Conservation (phyloP, 495 filamentous ascomycete species). For the Penicillium daleae region DNA sequence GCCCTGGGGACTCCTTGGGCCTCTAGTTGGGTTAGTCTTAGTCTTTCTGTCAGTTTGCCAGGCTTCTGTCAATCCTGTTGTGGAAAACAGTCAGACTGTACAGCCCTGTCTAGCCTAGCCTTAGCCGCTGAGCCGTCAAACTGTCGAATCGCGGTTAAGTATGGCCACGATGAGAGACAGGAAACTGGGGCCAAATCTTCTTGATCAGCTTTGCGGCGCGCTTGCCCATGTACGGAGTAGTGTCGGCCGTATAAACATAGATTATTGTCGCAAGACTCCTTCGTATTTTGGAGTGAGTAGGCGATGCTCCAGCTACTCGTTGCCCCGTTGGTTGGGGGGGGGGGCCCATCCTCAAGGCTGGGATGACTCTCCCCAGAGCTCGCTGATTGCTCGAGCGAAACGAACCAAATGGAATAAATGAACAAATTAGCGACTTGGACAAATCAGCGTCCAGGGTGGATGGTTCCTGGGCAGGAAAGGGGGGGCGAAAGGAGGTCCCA, state of each 20-base stretch:
- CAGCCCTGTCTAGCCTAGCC: neutral
- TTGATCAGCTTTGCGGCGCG: neutral
- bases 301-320: neutral
- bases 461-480: slow-evolving; percentile 23
- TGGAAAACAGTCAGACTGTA: neutral
- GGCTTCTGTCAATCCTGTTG: neutral
- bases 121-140: neutral
- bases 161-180: neutral
- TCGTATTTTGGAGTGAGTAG: neutral
- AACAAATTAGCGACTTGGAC: neutral
- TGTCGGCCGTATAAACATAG: too few relatives aligned
- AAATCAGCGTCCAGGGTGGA: slow-evolving; percentile 2
- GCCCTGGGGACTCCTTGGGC: neutral
- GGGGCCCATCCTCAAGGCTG: neutral
- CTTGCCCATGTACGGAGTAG: too few relatives aligned
- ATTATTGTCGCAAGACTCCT: too few relatives aligned
- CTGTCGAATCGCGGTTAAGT: neutral
- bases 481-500: slow-evolving; percentile 12
- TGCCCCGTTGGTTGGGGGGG: neutral
- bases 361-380: neutral
- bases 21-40: neutral
- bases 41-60: neutral
- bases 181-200: neutral
- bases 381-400: neutral
- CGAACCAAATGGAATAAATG: neutral